Conservation (phyloP, 1,284 basidiomycete genomes). For the Grifola frondosa region DNA sequence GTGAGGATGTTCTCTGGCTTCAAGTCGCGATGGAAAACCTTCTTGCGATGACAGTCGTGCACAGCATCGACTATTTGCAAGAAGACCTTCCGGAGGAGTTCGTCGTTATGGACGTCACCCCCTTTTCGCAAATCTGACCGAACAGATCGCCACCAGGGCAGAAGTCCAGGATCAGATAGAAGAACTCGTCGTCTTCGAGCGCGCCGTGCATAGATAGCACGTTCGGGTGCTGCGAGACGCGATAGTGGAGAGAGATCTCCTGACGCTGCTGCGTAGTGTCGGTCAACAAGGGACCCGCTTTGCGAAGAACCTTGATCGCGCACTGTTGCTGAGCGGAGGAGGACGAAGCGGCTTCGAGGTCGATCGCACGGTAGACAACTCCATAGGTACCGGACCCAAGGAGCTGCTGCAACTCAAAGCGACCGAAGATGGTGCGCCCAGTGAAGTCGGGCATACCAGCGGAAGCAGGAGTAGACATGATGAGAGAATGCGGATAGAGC, state of each 20-base stretch:
- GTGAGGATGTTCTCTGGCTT: constrained; percentile 77
- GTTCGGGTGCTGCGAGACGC: constrained; percentile 55
- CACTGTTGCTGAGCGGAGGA: constrained; percentile 6
- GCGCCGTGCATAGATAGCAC: constrained; percentile 60
- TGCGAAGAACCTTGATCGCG: constrained; percentile 30
- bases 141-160: constrained; percentile 65
- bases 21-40: constrained; percentile 69
- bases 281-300: constrained; percentile 4
- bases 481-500: not conserved
- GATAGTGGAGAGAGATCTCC: constrained; percentile 45
- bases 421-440: constrained; percentile 8
- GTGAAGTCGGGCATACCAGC: constrained; percentile 18
- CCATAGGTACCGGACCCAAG: constrained; percentile 33
- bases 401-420: constrained; percentile 13
- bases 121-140: constrained; percentile 54
- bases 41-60: constrained; percentile 55
- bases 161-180: constrained; percentile 65
- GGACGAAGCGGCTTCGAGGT: constrained; percentile 16
- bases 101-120: constrained; percentile 50
- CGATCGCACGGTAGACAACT: constrained; percentile 33
- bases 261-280: constrained; percentile 13
- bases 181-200: constrained; percentile 53
- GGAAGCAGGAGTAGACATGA: constrained; percentile 6
- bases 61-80: constrained; percentile 66
- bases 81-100: constrained; percentile 50